These are phyloP conservation scores for Alternaria hordeiaustralica DNA, from an alignment of 2,329 filamentous ascomycete species.

Conservation along the genomic window DNA sequence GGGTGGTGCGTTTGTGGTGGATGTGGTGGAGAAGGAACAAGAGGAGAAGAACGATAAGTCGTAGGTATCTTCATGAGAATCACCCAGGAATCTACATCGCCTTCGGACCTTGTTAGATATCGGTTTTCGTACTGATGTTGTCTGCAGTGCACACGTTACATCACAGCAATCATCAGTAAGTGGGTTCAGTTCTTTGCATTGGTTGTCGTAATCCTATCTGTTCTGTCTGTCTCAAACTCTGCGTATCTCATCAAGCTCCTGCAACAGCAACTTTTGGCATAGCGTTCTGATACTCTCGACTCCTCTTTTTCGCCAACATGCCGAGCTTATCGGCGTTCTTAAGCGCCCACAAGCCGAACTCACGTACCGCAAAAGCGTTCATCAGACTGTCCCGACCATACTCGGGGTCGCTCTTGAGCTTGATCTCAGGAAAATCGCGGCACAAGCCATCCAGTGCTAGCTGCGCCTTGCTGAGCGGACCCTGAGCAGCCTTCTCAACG, in stretches of 20 bases:
- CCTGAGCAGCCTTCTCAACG: constrained; percentile 44
- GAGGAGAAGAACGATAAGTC: constrained; percentile 22
- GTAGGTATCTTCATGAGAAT: not conserved
- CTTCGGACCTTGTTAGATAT: not conserved
- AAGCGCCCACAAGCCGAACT: constrained; percentile 57
- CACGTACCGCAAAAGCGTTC: constrained; percentile 58
- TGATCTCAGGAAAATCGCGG: constrained; percentile 21
- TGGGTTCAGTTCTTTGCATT: not conserved
- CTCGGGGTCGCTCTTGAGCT: constrained; percentile 19
- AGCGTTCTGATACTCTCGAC: constrained; percentile 31
- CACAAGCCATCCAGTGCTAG: constrained; percentile 40
- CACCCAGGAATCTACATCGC: not conserved
- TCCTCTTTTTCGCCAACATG: constrained; percentile 45
- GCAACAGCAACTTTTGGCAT: not conserved
- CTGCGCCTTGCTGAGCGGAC: constrained; percentile 38
- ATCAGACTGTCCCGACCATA: constrained; percentile 58
- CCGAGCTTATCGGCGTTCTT: constrained; percentile 47
- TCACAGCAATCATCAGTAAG: not conserved
- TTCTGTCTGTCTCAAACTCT: not conserved
- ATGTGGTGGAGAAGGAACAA: constrained; percentile 53
- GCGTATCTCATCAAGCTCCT: not conserved
- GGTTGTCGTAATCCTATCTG: not conserved
- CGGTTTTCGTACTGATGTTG: not conserved
- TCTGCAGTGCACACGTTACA: not conserved
- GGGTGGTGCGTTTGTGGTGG: constrained; percentile 59